These are phyloP conservation scores for Lactifluus pinguis DNA, from an alignment of 768 basidiomycete genomes.

Conservation along the genomic window DNA sequence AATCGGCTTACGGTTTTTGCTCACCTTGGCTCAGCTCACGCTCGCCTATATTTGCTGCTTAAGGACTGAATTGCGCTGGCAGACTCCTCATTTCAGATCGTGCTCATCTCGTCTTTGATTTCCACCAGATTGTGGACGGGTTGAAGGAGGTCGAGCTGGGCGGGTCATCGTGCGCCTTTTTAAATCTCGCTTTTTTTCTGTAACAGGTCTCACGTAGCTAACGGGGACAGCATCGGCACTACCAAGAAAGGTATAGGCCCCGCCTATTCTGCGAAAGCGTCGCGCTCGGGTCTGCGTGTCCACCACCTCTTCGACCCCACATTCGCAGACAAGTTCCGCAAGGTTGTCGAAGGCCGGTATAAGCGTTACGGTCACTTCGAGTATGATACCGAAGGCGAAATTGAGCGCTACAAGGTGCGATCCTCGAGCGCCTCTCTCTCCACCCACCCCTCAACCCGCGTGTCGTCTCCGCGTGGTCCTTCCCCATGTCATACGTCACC, in stretches of 20 bases:
- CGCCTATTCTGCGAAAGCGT: slow-evolving; percentile 96
- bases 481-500: neutral
- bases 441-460: too few species aligned
- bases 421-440: neutral
- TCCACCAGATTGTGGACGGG: slow-evolving; percentile 99
- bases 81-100: slow-evolving; percentile 92
- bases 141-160: slow-evolving; percentile 97
- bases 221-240: slow-evolving; percentile 71
- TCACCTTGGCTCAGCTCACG: neutral
- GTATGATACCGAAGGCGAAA: slow-evolving; percentile 97
- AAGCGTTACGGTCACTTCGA: slow-evolving; percentile 98
- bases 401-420: slow-evolving; percentile 76
- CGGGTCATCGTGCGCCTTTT: slow-evolving; percentile 51
- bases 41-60: neutral
- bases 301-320: slow-evolving; percentile 91
- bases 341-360: slow-evolving; percentile 91
- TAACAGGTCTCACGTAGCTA: neutral
- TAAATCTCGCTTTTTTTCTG: slow-evolving; percentile 11
- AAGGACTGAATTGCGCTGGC: slow-evolving; percentile 77
- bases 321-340: slow-evolving; percentile 90
- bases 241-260: slow-evolving; percentile 98
- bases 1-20: too few species aligned
- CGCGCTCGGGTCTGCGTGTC: slow-evolving; percentile 88
- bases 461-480: slow-evolving; percentile 17
- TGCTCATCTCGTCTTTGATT: slow-evolving; percentile 96